phyloP scores from a whole-genome alignment of 345 rosid species.

The Sisymbrium irio region DNA sequence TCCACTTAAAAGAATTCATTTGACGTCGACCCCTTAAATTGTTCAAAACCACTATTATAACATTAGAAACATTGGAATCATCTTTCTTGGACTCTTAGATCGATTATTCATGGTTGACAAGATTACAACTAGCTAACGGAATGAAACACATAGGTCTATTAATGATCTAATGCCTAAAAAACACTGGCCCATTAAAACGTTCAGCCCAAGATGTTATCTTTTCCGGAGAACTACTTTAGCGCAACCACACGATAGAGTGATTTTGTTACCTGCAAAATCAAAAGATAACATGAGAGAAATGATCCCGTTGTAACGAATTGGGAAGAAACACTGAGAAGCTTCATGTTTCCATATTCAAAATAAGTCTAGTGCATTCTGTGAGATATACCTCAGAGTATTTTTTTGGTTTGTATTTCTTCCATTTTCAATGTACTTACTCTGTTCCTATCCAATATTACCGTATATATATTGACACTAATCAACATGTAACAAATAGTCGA shows the following conservation, averaged over 20 bases:
- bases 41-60: background rate
- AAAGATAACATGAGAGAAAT: background rate
- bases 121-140: background rate
- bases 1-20: background rate
- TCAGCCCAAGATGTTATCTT: slow-evolving; percentile 8
- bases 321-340: background rate
- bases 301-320: background rate
- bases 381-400: background rate
- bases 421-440: background rate
- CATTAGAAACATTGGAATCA: background rate
- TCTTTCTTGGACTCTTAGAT: background rate
- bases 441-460: too few relatives aligned
- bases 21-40: background rate
- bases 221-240: slow-evolving; percentile 10
- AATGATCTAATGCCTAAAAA: background rate
- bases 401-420: too few relatives aligned
- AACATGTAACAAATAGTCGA: background rate
- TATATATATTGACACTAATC: background rate
- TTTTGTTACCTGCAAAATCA: background rate
- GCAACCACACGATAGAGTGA: slow-evolving; percentile 21
- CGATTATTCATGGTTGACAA: background rate
- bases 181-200: background rate
- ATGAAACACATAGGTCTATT: background rate
- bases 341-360: background rate
- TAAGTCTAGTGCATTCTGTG: background rate